Evolutionary conservation across 2,329 filamentous ascomycete genomes (phyloP), one percentile per base, ranked within the genome.

Genomic region (Cercospora sp.): DNA sequence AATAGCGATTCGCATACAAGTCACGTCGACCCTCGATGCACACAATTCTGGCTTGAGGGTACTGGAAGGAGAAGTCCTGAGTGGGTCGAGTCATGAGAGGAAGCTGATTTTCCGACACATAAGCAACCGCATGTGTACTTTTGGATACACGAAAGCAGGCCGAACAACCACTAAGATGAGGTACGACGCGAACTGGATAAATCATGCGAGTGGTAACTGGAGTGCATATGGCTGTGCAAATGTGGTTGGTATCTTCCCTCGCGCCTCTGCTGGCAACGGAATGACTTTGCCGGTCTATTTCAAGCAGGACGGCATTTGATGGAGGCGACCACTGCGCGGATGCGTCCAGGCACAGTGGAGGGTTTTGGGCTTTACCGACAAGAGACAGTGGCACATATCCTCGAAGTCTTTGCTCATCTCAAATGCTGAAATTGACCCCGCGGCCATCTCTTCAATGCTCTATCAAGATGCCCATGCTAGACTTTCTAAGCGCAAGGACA

Each of bases 221-320:
- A 34, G 5, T 6, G 32, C 26, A 26, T 37, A 51, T 34, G 63
- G 34, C n/a, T 65, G 63, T 32, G 37, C 63, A 21, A 65, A 45
- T 30, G 55, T 58, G 4, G 63, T 65, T 2, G 63, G 63, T 49
- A 34, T 65, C 24, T 65, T 65, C 16, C 51, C 53, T 18, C 30
- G 63, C 21, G 63, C 18, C 12, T 37, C 37, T 12, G 63, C 63
- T 43, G 63, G 51, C 24, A 24, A 60, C 13, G 63, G 63, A 8
- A 18, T 30, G 21, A 60, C 34, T 8, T 30, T 59, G 12, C 49
- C 53, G 18, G 40, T 65, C 13, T 65, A 58, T 24, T 65, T 65
- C 13, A 59, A 65, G 37, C 63, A 65, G 26, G 53, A 30, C 26
- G 63, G 37, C 5, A 7, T 60, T 18, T 60, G 43, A 49, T 18